These are phyloP conservation scores for Plasmopara halstedii DNA, from an alignment of 352 stramenopile genomes.

Conservation along the genomic window DNA sequence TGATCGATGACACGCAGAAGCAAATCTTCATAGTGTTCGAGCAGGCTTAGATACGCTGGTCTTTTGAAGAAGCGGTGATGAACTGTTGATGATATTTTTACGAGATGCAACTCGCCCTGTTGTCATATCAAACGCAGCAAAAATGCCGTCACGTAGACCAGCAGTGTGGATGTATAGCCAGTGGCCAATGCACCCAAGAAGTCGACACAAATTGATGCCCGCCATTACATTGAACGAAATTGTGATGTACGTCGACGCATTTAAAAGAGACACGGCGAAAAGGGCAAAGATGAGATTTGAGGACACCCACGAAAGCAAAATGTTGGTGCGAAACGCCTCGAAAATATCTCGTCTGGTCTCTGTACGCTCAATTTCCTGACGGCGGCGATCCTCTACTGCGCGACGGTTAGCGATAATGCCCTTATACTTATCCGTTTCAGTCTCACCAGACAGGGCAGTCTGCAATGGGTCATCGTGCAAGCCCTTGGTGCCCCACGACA, in stretches of 20 bases:
- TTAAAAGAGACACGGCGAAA: conserved; percentile 61
- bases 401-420: conserved; percentile 74
- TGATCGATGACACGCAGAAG: too few species aligned
- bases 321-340: conserved; percentile 77
- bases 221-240: conserved; percentile 66
- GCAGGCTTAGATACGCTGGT: too few species aligned
- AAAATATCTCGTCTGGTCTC: conserved; percentile 76
- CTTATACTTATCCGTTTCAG: conserved; percentile 77
- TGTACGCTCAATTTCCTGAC: conserved; percentile 38
- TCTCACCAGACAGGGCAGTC: conserved; percentile 35
- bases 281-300: conserved; percentile 77
- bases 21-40: too few species aligned
- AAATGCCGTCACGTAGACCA: too few species aligned
- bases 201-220: conserved; percentile 52
- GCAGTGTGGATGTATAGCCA: conserved; percentile 63
- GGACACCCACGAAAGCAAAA: conserved; percentile 75
- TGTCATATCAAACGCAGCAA: too few species aligned
- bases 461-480: conserved; percentile 48
- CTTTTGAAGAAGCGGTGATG: too few species aligned
- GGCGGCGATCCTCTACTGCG: conserved; percentile 57
- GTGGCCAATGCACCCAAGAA: conserved; percentile 62
- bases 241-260: conserved; percentile 49
- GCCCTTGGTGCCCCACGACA: conserved; percentile 83
- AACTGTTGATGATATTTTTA: too few species aligned
- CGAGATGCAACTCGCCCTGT: too few species aligned